These are phyloP conservation scores for Penicillium sumatraense DNA, from an alignment of 2,329 filamentous ascomycete species.

Conservation along the genomic window DNA sequence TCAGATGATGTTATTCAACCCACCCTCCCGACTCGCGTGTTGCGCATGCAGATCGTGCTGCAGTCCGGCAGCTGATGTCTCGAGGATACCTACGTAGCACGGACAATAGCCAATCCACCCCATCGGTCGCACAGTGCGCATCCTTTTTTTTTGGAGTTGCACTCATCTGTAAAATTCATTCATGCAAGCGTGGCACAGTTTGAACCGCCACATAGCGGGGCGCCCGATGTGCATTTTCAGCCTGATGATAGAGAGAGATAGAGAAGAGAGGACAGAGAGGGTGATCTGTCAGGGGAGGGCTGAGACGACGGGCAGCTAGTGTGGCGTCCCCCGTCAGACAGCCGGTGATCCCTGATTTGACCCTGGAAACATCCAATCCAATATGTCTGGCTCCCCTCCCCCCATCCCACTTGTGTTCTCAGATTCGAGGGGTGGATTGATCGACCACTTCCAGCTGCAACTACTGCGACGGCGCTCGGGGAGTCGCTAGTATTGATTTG, in stretches of 20 bases:
- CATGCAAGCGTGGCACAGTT: conserved; percentile 21
- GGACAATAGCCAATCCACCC: neutral
- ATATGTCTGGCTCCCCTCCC: neutral
- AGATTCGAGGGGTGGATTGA: conserved; percentile 14
- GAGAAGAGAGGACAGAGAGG: conserved; percentile 3
- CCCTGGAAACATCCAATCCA: neutral
- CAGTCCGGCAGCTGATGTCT: conserved; percentile 24
- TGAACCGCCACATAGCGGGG: conserved; percentile 29
- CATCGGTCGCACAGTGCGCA: conserved; percentile 1
- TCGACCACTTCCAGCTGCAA: conserved; percentile 19
- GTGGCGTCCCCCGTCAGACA: conserved; percentile 12
- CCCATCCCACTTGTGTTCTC: neutral
- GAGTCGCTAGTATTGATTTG: conserved; percentile 16
- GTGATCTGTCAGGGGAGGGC: conserved; percentile 20
- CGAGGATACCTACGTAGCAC: conserved; percentile 15
- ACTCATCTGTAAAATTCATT: neutral
- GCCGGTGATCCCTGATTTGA: conserved; percentile 2
- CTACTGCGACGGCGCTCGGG: conserved; percentile 14
- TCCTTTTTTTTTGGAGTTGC: neutral
- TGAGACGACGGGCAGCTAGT: conserved; percentile 8
- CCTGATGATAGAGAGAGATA: conserved; percentile 4
- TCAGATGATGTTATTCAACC: conserved; percentile 21
- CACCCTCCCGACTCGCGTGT: conserved; percentile 18
- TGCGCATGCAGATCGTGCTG: conserved; percentile 21
- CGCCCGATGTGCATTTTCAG: conserved; percentile 1